phyloP scores from a whole-genome alignment of 2,329 filamentous ascomycete genomes.

The Neoscytalidium dimidiatum region DNA sequence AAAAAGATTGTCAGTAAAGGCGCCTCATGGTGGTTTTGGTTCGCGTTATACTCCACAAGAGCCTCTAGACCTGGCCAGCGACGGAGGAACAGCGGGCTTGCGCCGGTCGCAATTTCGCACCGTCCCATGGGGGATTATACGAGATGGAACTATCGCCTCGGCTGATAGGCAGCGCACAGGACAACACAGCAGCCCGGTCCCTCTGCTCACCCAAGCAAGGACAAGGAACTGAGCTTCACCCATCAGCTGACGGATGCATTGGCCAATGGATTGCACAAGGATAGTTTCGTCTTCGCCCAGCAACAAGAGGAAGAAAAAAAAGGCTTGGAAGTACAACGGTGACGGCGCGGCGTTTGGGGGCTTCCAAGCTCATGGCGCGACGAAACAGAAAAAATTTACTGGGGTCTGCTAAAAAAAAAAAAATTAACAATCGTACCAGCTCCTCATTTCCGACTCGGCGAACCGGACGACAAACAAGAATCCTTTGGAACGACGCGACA shows the following conservation, averaged over 20 bases:
- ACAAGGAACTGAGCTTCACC: background rate
- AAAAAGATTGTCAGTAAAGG: background rate
- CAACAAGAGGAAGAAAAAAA: background rate
- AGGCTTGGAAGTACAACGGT: too few species aligned
- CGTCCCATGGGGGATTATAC: constrained; percentile 6
- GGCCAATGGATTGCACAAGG: background rate
- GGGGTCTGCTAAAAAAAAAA: too few species aligned
- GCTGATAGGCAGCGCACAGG: constrained; percentile 8
- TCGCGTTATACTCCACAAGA: background rate
- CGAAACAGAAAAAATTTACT: too few species aligned
- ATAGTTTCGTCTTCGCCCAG: background rate
- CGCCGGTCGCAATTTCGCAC: constrained; percentile 14
- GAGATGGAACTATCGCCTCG: constrained; percentile 4
- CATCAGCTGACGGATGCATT: constrained; percentile 7
- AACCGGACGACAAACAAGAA: too few species aligned
- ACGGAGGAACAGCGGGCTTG: background rate
- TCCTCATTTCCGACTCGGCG: background rate
- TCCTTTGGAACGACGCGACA: too few species aligned
- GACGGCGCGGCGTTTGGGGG: too few species aligned
- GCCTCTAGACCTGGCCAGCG: background rate
- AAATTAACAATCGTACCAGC: too few species aligned
- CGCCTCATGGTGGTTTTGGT: background rate
- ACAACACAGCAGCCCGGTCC: background rate
- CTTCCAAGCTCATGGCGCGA: too few species aligned
- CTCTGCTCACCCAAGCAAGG: background rate